Base-by-base conservation (phyloP, 1,284 basidiomycete species). In the Ustilago trichophora region DNA sequence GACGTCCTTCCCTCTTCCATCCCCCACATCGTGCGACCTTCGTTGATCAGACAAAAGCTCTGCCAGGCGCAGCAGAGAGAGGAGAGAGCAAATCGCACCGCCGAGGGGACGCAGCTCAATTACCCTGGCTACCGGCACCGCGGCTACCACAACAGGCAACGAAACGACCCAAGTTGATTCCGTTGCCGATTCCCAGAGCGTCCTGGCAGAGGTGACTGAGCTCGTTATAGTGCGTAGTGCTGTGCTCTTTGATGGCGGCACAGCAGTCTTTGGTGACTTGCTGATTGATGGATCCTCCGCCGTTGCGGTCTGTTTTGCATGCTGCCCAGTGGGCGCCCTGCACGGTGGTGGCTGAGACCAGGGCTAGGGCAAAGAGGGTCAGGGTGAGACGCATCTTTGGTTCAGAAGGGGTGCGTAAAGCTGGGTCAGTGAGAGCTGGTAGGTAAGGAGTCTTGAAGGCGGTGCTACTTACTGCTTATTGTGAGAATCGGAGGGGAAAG, bases 231-330 rank as follows among this genome's bases (percentile, higher is more conserved):
- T 9, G n/a, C 10, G 42, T 42, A 15, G 52, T 29, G 0, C 21
- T 9, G 16, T 37, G 36, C 25, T 47, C 44, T 6, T 7, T 29
- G 18, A 44, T 55, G 12, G 52, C 52, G 27, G 44, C 52, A 32
- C 56, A 58, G 44, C 56, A 58, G 34, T 58, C 48, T 11, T 58
- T 52, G 13, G 56, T 58, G 21, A 58, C 32, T 16, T 36, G 36
- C 33, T 32, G n/a, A 12, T 29, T 36, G 3, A 29, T 25, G 3
- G 11, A 5, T 3, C 56, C 56, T 1, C 31, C 32, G 4, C 53
- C 46, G 35, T 49, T 22, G 9, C 1, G 3, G 32, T 36, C 34
- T 16, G 10, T 13, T 18, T 45, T 56, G 45, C 53, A 48, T 4
- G 15, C 36, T 16, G 37, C 33, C 3, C 19, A 4, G 37, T 46